Evolutionary conservation across 345 rosid species (phyloP).

Genomic region (Gossypium mustelinum): DNA sequence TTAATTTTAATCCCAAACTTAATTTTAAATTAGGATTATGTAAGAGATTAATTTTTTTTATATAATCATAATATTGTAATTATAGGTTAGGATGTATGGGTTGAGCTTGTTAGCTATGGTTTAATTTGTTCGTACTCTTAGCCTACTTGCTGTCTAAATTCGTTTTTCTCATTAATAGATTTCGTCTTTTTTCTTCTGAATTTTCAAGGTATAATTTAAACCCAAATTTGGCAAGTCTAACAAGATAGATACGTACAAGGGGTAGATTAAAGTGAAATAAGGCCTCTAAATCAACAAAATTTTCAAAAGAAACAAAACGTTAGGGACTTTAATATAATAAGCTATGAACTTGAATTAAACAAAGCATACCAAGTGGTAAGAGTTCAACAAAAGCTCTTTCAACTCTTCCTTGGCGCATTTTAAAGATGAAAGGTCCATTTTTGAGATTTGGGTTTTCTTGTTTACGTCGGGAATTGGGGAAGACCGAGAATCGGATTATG

Average conservation of each 20-base stretch:
- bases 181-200: no score
- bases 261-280: conserved; percentile 27
- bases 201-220: neutral
- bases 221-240: neutral
- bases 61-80: no score
- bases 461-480: neutral
- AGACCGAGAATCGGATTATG: neutral
- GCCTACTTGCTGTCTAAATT: no score
- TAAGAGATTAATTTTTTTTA: no score
- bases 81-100: no score
- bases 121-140: no score
- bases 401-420: neutral
- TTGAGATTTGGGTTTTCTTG: neutral
- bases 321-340: neutral
- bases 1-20: no score
- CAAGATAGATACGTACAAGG: conserved; percentile 25
- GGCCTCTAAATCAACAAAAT: conserved; percentile 29
- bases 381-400: conserved; percentile 8
- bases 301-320: neutral
- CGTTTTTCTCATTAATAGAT: no score
- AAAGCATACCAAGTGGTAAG: conserved; percentile 18
- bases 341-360: neutral
- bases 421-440: neutral
- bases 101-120: no score
- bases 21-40: no score